Evolutionary conservation across 768 basidiomycete species (phyloP), one percentile per base, ranked within the genome.

Genomic region (Boletellus emodensis): DNA sequence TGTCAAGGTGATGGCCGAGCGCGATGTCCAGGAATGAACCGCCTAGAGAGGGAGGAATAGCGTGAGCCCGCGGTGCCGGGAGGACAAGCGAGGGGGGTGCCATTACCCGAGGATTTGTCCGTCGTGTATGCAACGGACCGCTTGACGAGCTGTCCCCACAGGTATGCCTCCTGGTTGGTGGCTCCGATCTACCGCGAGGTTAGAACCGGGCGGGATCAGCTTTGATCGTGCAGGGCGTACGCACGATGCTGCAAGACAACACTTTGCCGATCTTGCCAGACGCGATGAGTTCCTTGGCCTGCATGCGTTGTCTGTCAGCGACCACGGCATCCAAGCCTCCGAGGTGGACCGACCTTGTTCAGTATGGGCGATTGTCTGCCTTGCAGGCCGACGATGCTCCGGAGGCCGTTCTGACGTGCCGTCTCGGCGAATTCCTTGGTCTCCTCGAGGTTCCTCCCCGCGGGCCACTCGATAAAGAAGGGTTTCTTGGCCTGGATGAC

Each of bases 401-500:
- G 35, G 6, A 55, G 30, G 2, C 54, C 52, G 13, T 36, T 41
- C n/a, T 36, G 38, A 26, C 53, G 52, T 2, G 52, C 54, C 3
- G 47, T 36, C 4, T 54, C 44, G 6, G 54, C 54, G 13, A 55
- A 10, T 32, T 55, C 54, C 4, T 32, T 26, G 12, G 52, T 55
- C 48, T 55, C 52, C 22, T 49, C 30, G 11, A 46, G 18, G 15
- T 39, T 49, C 22, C n/a, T 54, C 18, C 54, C 54, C 2, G 40
- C 54, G 17, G 54, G 54, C 52, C 54, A 55, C 36, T 54, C 54
- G 36, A 55, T 39, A 11, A 41, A 55, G 36, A 54, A 55, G 13
- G 44, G 47, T 8, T 55, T 55, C 44, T 55, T 55, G 30, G 54
- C 52, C 14, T 46, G 53, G 8, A 56, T 55, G 40, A 54, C 48